A percentile compares a stretch with the other conserved stretches of the same genome.
These are phyloP conservation scores for Huntiella savannae DNA, from an alignment of 2,329 filamentous ascomycete species.

Conservation along the genomic window DNA sequence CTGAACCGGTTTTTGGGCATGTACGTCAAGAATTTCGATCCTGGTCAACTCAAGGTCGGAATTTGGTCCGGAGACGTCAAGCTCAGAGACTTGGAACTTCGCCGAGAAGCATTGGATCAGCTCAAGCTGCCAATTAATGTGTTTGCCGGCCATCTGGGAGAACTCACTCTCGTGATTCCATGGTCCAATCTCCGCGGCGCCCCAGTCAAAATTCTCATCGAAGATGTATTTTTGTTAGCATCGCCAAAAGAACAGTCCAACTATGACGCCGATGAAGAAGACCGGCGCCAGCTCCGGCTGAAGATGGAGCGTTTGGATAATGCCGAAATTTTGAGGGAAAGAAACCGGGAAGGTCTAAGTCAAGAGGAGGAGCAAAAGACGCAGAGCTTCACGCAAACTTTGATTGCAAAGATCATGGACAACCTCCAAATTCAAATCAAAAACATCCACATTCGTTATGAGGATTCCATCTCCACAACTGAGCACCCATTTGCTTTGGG, in stretches of 20 bases:
- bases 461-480: slow-evolving; percentile 87
- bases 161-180: slow-evolving; percentile 81
- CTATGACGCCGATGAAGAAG: slow-evolving; percentile 85
- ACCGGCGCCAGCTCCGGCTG: slow-evolving; percentile 64
- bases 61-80: slow-evolving; percentile 99
- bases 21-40: slow-evolving; percentile 99
- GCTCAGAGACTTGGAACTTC: slow-evolving; percentile 76
- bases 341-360: slow-evolving; percentile 80
- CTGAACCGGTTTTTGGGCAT: slow-evolving; percentile 98
- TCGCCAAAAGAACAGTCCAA: slow-evolving; percentile 89
- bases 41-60: slow-evolving; percentile 90
- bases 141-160: slow-evolving; percentile 79
- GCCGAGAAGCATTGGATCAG: slow-evolving; percentile 89
- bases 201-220: slow-evolving; percentile 83
- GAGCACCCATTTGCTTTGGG: slow-evolving; percentile 90
- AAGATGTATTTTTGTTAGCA: slow-evolving; percentile 90
- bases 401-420: slow-evolving; percentile 93
- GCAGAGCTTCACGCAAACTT: slow-evolving; percentile 89
- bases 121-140: slow-evolving; percentile 93
- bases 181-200: slow-evolving; percentile 95
- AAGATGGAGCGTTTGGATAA: slow-evolving; percentile 99
- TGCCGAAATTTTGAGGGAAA: slow-evolving; percentile 82
- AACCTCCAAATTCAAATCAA: slow-evolving; percentile 95
- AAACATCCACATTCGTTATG: slow-evolving; percentile 96
- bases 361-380: slow-evolving; percentile 92